These are phyloP conservation scores for Trypanosoma melophagium DNA, from an alignment of 208 protist species.

Conservation along the genomic window DNA sequence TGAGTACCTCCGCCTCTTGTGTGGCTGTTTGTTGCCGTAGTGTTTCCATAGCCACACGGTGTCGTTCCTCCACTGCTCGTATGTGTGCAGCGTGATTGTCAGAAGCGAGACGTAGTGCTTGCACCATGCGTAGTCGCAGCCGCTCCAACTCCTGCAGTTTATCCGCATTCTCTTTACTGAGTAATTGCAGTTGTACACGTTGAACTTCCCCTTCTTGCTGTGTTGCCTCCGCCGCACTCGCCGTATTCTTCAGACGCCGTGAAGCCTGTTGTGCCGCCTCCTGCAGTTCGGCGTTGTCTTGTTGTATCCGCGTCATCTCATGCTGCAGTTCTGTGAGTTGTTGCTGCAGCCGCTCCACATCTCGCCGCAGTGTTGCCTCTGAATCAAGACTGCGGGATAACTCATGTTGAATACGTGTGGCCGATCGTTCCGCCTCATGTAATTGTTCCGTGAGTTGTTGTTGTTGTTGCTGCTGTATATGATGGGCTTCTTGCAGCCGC, in stretches of 20 bases:
- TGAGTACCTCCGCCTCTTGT: constrained; percentile 67
- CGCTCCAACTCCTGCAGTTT: constrained; percentile 75
- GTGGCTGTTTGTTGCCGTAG: constrained; percentile 50
- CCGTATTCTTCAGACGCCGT: constrained; percentile 22
- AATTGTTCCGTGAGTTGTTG: constrained; percentile 25
- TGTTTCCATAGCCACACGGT: constrained; percentile 60
- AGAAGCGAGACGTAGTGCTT: constrained; percentile 59
- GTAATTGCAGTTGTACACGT: constrained; percentile 54
- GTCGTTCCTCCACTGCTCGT: constrained; percentile 75
- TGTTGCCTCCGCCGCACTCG: constrained; percentile 32
- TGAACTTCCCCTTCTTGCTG: constrained; percentile 36
- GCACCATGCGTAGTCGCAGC: constrained; percentile 61
- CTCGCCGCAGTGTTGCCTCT: constrained; percentile 12
- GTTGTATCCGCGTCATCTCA: constrained; percentile 15
- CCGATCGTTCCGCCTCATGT: constrained; percentile 30
- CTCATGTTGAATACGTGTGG: constrained; percentile 34
- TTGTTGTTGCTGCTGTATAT: constrained; percentile 33
- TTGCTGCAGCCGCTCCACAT: constrained; percentile 23
- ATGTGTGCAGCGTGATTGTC: constrained; percentile 83
- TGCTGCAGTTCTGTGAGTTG: constrained; percentile 21
- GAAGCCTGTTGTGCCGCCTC: constrained; percentile 28
- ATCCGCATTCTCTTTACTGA: constrained; percentile 61
- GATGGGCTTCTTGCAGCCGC: constrained; percentile 43
- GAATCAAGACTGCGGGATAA: constrained; percentile 20
- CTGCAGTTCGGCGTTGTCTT: constrained; percentile 25